Conservation (phyloP, 441 rosid genomes). For the Manihot esculenta region DNA sequence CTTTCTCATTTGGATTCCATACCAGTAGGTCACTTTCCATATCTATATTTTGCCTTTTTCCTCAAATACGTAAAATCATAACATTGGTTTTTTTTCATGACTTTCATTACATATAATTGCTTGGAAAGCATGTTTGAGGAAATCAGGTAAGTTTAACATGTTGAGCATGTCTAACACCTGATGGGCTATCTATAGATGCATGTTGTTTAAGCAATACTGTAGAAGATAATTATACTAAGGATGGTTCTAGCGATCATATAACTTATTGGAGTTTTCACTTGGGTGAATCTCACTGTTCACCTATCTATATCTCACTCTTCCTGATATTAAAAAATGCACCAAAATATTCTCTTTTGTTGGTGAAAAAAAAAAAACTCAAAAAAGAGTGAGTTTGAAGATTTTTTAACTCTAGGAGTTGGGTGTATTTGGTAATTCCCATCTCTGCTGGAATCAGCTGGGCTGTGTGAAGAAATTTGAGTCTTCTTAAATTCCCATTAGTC, state of each 20-base stretch:
- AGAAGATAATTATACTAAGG: not conserved
- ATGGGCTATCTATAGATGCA: no score
- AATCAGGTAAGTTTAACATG: not conserved
- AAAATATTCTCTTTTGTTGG: not conserved
- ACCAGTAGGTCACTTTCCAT: conserved; percentile 49
- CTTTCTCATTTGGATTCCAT: conserved; percentile 89
- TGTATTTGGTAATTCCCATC: not conserved
- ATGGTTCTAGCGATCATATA: not conserved
- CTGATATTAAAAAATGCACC: not conserved
- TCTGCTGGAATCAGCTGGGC: not conserved
- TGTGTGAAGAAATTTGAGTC: no score
- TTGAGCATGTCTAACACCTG: not conserved
- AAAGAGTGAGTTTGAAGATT: not conserved
- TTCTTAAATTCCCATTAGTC: no score
- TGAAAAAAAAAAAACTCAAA: not conserved
- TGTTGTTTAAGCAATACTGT: not conserved
- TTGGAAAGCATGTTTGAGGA: not conserved
- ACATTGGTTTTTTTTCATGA: not conserved
- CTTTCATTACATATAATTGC: not conserved
- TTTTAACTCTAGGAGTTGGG: not conserved
- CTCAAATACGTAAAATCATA: no score
- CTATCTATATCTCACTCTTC: not conserved
- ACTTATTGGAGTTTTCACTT: not conserved
- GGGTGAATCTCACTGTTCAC: not conserved
- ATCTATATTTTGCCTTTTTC: conserved; percentile 7